These are phyloP conservation scores for Sphagnum fallax DNA, from an alignment of 228 moss, liverwort and hornwort species.

Conservation along the genomic window DNA sequence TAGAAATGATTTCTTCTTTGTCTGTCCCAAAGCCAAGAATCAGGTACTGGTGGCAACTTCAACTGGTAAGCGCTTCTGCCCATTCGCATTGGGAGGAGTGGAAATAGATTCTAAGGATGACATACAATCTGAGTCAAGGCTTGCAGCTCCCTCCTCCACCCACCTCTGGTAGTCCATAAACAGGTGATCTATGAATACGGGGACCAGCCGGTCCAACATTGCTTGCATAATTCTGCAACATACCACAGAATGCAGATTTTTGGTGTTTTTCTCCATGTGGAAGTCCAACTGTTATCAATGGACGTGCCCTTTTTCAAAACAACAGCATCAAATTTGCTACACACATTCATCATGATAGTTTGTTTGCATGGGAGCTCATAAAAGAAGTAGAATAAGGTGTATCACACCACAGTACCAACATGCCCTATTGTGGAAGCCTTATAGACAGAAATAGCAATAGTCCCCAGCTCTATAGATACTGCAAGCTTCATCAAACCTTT, in stretches of 20 bases:
- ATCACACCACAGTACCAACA: not conserved
- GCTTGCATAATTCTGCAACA: slow-evolving; percentile 73
- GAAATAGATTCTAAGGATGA: no score
- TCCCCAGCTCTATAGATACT: no score
- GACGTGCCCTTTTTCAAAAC: no score
- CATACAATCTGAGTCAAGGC: not conserved
- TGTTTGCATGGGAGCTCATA: not conserved
- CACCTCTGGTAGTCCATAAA: slow-evolving; percentile 72
- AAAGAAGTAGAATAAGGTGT: not conserved
- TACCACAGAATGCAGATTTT: not conserved
- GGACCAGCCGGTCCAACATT: slow-evolving; percentile 73
- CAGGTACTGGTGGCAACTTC: not conserved
- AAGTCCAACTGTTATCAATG: no score
- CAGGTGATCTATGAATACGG: slow-evolving; percentile 65
- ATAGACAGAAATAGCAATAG: no score
- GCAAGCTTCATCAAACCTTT: no score
- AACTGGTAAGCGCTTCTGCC: not conserved
- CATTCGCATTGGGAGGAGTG: no score
- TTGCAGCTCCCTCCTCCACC: slow-evolving; percentile 49
- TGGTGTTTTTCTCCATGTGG: no score
- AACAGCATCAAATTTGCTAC: no score
- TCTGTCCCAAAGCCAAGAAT: not conserved
- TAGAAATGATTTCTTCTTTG: not conserved
- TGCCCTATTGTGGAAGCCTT: no score
- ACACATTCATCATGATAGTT: not conserved